phyloP scores from a whole-genome alignment of 345 rosid genomes.

The Punica granatum region DNA sequence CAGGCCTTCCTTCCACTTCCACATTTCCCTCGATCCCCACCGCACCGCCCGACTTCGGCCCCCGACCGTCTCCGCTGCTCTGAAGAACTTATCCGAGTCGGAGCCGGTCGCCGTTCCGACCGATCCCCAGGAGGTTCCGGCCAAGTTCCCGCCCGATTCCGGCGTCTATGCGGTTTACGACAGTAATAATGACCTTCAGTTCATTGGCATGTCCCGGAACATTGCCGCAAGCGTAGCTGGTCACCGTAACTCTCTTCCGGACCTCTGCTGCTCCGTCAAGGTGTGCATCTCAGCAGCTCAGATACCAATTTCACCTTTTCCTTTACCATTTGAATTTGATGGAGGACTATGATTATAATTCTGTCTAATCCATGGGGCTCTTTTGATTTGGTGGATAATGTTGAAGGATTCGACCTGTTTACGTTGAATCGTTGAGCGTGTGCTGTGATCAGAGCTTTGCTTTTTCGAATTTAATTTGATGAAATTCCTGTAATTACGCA shows the following conservation, averaged over 20 bases:
- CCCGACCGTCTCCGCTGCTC: conserved; percentile 31
- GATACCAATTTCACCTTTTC: not conserved
- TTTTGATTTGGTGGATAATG: not conserved
- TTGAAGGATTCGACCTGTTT: not conserved
- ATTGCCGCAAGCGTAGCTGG: conserved; percentile 58
- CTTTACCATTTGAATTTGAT: too few species aligned
- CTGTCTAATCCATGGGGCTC: not conserved
- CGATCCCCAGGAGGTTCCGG: conserved; percentile 30
- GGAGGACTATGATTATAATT: not conserved
- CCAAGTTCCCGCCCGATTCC: conserved; percentile 39
- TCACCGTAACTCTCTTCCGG: conserved; percentile 64
- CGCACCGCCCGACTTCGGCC: conserved; percentile 26
- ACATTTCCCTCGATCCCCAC: not conserved
- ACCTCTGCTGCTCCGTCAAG: conserved; percentile 69
- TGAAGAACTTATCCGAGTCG: conserved; percentile 41
- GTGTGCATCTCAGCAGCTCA: conserved; percentile 17
- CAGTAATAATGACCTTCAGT: conserved; percentile 53
- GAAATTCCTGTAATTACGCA: too few species aligned
- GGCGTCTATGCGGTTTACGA: conserved; percentile 86
- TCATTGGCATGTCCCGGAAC: conserved; percentile 77
- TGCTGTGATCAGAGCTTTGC: not conserved
- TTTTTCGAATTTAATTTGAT: not conserved
- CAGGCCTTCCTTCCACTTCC: conserved; percentile 11
- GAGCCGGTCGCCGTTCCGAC: conserved; percentile 35
- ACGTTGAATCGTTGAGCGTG: not conserved